Evolutionary conservation across 1,139 yeast species (phyloP).

Genomic region (Hyphopichia fennica): DNA sequence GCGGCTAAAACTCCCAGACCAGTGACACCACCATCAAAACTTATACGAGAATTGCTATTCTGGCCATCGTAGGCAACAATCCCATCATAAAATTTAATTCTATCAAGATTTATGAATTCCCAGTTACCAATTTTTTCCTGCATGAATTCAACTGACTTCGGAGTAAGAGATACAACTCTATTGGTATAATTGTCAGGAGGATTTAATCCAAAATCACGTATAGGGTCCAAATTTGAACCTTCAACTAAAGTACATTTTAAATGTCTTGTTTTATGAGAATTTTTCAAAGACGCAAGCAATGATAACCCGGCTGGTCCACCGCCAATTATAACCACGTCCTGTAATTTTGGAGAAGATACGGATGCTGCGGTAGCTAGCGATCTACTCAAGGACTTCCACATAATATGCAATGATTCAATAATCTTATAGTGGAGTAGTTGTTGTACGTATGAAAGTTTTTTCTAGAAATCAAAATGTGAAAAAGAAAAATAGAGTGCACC

Average conservation of each 20-base stretch:
- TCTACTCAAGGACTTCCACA: conserved; percentile 5
- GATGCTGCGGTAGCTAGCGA: conserved; percentile 9
- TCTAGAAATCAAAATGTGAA: no score
- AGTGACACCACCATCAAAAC: conserved; percentile 62
- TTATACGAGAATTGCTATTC: conserved; percentile 64
- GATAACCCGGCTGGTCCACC: conserved; percentile 98
- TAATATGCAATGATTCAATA: neutral
- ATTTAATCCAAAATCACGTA: conserved; percentile 48
- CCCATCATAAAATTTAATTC: conserved; percentile 78
- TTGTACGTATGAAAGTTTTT: no score
- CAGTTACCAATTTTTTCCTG: conserved; percentile 70
- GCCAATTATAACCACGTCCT: conserved; percentile 87
- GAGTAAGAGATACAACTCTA: conserved; percentile 84
- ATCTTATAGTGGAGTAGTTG: neutral
- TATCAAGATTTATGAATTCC: conserved; percentile 62
- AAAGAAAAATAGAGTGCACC: no score
- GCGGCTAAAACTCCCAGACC: conserved; percentile 54
- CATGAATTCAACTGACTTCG: conserved; percentile 69
- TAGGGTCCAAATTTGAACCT: conserved; percentile 57
- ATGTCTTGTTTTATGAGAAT: conserved; percentile 59
- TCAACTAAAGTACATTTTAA: conserved; percentile 73
- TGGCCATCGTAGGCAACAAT: conserved; percentile 85
- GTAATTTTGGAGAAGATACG: conserved; percentile 19
- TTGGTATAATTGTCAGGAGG: conserved; percentile 72
- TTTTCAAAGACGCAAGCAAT: conserved; percentile 73